Conservation (phyloP, 1,139 yeast genomes). For the Yamadazyma atlantica region DNA sequence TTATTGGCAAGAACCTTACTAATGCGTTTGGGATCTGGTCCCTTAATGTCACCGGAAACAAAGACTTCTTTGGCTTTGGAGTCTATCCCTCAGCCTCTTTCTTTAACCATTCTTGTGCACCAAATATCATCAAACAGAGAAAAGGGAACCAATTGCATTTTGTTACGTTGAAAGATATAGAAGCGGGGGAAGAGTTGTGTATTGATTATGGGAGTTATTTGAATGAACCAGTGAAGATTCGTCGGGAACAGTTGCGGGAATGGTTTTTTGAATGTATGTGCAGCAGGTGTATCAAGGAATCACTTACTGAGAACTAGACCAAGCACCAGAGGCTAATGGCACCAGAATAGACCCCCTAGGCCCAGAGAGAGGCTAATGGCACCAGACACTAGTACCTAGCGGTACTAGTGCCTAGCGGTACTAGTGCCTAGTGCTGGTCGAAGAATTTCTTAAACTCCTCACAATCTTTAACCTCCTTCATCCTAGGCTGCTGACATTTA, state of each 20-base stretch:
- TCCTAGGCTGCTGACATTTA: slow-evolving; percentile 59
- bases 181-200: slow-evolving; percentile 52
- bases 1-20: slow-evolving; percentile 65
- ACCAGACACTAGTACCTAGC: too few species aligned
- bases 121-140: slow-evolving; percentile 41
- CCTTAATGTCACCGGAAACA: slow-evolving; percentile 34
- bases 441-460: slow-evolving; percentile 54
- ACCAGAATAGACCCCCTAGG: too few species aligned
- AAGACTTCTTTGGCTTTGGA: slow-evolving; percentile 68
- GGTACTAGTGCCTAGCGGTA: too few species aligned
- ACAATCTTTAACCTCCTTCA: slow-evolving; percentile 62
- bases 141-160: slow-evolving; percentile 22
- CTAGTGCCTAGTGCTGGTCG: too few species aligned
- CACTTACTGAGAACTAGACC: too few species aligned
- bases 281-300: slow-evolving; percentile 34
- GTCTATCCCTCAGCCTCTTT: slow-evolving; percentile 67
- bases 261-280: slow-evolving; percentile 70
- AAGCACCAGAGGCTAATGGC: too few species aligned
- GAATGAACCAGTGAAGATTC: slow-evolving; percentile 37
- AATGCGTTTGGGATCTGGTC: slow-evolving; percentile 81
- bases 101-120: slow-evolving; percentile 67
- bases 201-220: slow-evolving; percentile 61
- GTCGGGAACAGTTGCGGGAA: slow-evolving; percentile 46
- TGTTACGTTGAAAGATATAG: slow-evolving; percentile 28
- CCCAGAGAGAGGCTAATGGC: too few species aligned